These are phyloP conservation scores for Penicillium manginii DNA, from an alignment of 495 filamentous ascomycete species.

Conservation along the genomic window DNA sequence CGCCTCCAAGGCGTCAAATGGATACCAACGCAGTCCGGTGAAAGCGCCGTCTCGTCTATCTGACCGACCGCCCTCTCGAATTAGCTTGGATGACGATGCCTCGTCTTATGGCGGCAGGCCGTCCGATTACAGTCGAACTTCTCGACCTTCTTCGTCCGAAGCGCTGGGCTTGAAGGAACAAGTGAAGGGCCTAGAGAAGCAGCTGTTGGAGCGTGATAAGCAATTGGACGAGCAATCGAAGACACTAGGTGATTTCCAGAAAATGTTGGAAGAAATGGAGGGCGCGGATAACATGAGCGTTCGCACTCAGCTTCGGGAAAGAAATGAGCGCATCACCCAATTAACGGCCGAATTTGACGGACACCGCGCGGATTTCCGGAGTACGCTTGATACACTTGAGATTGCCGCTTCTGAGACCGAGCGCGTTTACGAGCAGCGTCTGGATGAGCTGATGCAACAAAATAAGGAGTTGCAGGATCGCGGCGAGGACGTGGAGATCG, in stretches of 20 bases:
- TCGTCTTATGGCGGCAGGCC: constrained; percentile 35
- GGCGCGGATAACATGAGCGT: constrained; percentile 78
- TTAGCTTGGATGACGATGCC: constrained; percentile 45
- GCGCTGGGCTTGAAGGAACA: constrained; percentile 62
- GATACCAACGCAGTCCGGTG: constrained; percentile 43
- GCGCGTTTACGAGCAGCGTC: constrained; percentile 91
- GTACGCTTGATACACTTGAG: constrained; percentile 95
- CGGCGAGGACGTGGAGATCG: constrained; percentile 85
- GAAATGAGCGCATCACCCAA: constrained; percentile 93
- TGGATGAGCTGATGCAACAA: constrained; percentile 87
- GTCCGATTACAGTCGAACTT: constrained; percentile 47
- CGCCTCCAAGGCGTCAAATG: constrained; percentile 37
- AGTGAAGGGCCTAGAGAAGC: constrained; percentile 60
- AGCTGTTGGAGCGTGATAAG: constrained; percentile 82
- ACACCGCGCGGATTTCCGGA: constrained; percentile 93
- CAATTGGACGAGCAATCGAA: constrained; percentile 86
- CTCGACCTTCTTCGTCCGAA: constrained; percentile 52
- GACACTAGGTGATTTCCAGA: constrained; percentile 67
- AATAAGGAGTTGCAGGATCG: constrained; percentile 79
- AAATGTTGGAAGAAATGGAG: constrained; percentile 63
- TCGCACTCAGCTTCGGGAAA: constrained; percentile 82
- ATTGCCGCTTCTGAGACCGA: constrained; percentile 96
- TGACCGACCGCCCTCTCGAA: constrained; percentile 46
- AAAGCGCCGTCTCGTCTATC: constrained; percentile 49
- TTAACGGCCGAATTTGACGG: constrained; percentile 94